phyloP scores from a whole-genome alignment of 805 yeast genomes.

The Scheffersomyces spartinae region DNA sequence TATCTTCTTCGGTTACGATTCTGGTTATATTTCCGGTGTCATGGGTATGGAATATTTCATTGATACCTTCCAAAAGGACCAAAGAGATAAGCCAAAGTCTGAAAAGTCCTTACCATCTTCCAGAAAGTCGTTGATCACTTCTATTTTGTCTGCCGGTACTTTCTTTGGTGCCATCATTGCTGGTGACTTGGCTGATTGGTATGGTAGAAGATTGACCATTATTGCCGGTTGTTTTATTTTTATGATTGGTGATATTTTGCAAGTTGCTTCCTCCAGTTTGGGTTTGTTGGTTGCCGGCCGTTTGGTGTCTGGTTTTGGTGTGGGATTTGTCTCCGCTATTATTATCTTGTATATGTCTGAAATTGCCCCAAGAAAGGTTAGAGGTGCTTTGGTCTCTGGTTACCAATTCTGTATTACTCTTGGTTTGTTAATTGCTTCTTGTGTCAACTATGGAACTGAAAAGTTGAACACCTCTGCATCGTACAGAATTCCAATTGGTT shows the following conservation, averaged over 20 bases:
- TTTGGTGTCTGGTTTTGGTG: slow-evolving; percentile 26
- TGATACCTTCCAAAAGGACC: slow-evolving; percentile 15
- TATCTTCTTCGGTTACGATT: slow-evolving; percentile 12
- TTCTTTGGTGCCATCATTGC: slow-evolving; percentile 29
- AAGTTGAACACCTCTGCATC: slow-evolving; percentile 30
- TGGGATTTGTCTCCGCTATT: slow-evolving; percentile 32
- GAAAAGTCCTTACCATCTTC: not conserved
- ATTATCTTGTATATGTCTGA: slow-evolving; percentile 36
- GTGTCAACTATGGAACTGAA: slow-evolving; percentile 44
- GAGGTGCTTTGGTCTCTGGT: slow-evolving; percentile 34
- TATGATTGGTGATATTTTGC: slow-evolving; percentile 11
- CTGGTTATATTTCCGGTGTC: slow-evolving; percentile 29
- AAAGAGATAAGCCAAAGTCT: slow-evolving; percentile 1
- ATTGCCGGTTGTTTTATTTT: slow-evolving; percentile 5
- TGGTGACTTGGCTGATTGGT: not conserved
- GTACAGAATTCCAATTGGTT: slow-evolving; percentile 30
- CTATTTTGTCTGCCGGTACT: slow-evolving; percentile 31
- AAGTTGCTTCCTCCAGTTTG: slow-evolving; percentile 8
- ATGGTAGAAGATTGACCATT: slow-evolving; percentile 6
- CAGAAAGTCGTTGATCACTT: slow-evolving; percentile 31
- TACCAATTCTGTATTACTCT: slow-evolving; percentile 39
- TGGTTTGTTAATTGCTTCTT: slow-evolving; percentile 34
- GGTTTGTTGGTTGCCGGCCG: slow-evolving; percentile 28
- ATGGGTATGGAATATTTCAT: slow-evolving; percentile 27
- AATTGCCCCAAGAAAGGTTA: slow-evolving; percentile 35